These are phyloP conservation scores for Podila verticillata DNA, from an alignment of 192 early-diverging fungal species.

Conservation along the genomic window DNA sequence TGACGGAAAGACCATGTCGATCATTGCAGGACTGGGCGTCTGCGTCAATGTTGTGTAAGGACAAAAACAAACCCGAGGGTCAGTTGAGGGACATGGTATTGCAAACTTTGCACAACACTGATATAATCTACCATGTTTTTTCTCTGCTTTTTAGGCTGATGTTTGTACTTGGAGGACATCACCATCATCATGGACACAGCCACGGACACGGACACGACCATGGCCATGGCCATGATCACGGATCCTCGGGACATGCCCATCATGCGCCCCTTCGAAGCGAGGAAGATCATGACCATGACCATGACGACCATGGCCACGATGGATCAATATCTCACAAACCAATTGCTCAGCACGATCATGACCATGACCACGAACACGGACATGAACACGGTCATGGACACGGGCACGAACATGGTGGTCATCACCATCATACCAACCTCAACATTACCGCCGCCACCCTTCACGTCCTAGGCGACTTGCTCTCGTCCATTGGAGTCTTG, in stretches of 20 bases:
- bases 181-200: constrained; percentile 45
- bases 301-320: constrained; percentile 17
- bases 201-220: constrained; percentile 32
- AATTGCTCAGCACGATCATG: constrained; percentile 22
- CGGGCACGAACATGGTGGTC: constrained; percentile 49
- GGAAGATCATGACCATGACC: neutral
- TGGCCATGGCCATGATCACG: constrained; percentile 25
- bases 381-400: constrained; percentile 51
- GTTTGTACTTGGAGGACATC: constrained; percentile 61
- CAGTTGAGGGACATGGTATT: neutral
- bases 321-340: constrained; percentile 4
- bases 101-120: constrained; percentile 6
- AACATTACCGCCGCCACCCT: constrained; percentile 79
- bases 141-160: constrained; percentile 47
- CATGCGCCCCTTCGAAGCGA: neutral
- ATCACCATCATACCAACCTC: constrained; percentile 64
- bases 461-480: constrained; percentile 85
- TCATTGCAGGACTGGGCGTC: constrained; percentile 78
- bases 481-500: constrained; percentile 82
- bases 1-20: constrained; percentile 75
- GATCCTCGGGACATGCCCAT: constrained; percentile 10
- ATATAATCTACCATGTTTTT: neutral
- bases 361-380: constrained; percentile 29
- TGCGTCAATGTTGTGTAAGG: constrained; percentile 77
- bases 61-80: neutral